Evolutionary conservation across 1,139 yeast species (phyloP).

Genomic region (Nadsonia commutata): DNA sequence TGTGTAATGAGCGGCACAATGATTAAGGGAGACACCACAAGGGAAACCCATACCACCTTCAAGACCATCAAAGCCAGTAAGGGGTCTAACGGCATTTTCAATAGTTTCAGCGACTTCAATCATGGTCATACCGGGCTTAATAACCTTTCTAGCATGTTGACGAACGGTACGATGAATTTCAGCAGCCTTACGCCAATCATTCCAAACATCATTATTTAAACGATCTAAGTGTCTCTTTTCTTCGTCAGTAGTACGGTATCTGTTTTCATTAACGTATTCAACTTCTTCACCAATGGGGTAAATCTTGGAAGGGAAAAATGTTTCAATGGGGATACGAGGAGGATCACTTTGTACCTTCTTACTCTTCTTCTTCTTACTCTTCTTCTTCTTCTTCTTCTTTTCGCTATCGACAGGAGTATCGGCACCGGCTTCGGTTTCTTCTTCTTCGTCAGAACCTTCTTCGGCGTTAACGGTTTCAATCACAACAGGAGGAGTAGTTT

Average conservation of each 20-base stretch:
- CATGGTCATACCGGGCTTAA: conserved; percentile 88
- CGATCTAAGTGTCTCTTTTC: conserved; percentile 72
- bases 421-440: conserved; percentile 11
- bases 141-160: conserved; percentile 53
- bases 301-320: conserved; percentile 52
- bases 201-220: conserved; percentile 50
- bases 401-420: conserved; percentile 15
- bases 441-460: conserved; percentile 8
- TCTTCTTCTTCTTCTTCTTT: conserved; percentile 36
- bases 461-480: background rate
- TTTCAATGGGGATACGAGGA: conserved; percentile 40
- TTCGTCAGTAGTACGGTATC: conserved; percentile 69
- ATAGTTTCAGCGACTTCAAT: conserved; percentile 79
- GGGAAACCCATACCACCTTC: conserved; percentile 94
- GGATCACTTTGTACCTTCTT: conserved; percentile 28
- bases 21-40: conserved; percentile 84
- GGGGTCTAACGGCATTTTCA: conserved; percentile 69
- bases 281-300: conserved; percentile 69
- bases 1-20: conserved; percentile 95
- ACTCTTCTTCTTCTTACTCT: conserved; percentile 21
- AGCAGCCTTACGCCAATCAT: conserved; percentile 89
- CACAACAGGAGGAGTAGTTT: background rate
- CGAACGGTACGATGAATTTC: conserved; percentile 91
- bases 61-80: conserved; percentile 46
- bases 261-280: conserved; percentile 45